A percentile compares a stretch with the other conserved stretches of the same genome.
phyloP scores from a whole-genome alignment of 202 grass and related monocot genomes.

The Cymbopogon flexuosus region DNA sequence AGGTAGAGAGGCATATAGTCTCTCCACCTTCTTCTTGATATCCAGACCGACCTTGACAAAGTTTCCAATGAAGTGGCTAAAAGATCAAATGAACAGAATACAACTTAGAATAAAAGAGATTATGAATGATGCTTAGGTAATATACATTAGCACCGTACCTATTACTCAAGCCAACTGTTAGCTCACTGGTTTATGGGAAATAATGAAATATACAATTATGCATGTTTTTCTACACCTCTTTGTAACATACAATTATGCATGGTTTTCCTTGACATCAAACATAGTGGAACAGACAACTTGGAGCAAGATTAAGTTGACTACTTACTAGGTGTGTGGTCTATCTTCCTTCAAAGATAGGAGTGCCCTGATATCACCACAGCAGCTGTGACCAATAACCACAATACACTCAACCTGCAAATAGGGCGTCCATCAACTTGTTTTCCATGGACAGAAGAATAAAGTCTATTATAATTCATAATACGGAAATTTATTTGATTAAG shows the following conservation, averaged over 20 bases:
- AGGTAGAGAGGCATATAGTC: slow-evolving; percentile 26
- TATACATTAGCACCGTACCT: neutral
- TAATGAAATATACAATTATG: neutral
- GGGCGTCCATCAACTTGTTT: neutral
- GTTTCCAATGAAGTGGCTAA: slow-evolving; percentile 54
- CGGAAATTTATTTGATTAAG: neutral
- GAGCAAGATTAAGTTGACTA: neutral
- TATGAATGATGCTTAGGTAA: neutral
- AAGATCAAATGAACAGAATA: slow-evolving; percentile 10
- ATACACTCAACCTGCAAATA: slow-evolving; percentile 67
- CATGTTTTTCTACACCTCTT: neutral
- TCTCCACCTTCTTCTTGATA: slow-evolving; percentile 51
- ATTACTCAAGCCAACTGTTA: neutral
- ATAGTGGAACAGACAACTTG: neutral
- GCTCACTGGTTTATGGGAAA: neutral
- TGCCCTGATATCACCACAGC: slow-evolving; percentile 65
- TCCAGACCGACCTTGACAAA: slow-evolving; percentile 61
- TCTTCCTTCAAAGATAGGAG: slow-evolving; percentile 61
- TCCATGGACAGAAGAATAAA: neutral
- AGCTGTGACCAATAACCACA: slow-evolving; percentile 71
- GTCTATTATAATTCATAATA: neutral
- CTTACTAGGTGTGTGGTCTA: slow-evolving; percentile 41
- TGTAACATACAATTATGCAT: neutral
- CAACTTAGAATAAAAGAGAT: neutral
- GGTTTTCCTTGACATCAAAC: neutral